Conservation (phyloP, 306 rosid genomes). For the Cucurbita maxima region DNA sequence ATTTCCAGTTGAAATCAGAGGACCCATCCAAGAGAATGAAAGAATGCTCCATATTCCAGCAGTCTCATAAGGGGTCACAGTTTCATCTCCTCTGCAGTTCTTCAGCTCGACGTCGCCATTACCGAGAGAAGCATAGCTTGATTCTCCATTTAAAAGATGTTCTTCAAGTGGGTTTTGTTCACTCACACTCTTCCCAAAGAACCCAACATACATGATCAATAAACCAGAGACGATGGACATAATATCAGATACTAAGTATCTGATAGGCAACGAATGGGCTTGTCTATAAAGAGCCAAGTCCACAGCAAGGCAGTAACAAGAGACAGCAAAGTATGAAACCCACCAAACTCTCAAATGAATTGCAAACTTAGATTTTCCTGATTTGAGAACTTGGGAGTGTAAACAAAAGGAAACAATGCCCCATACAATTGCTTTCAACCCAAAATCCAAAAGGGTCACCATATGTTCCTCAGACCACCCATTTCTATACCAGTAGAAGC, state of each 20-base stretch:
- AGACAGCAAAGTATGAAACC: constrained; percentile 33
- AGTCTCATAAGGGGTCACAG: constrained; percentile 27
- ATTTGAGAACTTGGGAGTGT: constrained; percentile 9
- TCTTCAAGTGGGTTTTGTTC: constrained; percentile 33
- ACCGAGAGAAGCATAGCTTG: background rate
- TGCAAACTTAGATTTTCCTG: constrained; percentile 12
- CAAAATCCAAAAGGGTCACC: constrained; percentile 32
- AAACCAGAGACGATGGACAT: constrained; percentile 27
- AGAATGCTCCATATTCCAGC: constrained; percentile 65
- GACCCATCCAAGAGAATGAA: constrained; percentile 65
- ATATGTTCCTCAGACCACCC: constrained; percentile 23
- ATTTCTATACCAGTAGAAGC: constrained; percentile 29
- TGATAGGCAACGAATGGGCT: constrained; percentile 17
- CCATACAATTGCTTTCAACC: constrained; percentile 32
- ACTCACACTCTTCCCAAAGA: constrained; percentile 17
- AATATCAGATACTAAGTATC: constrained; percentile 28
- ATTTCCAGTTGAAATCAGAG: constrained; percentile 41
- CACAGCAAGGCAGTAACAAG: constrained; percentile 27
- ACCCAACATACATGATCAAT: constrained; percentile 28
- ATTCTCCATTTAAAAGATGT: constrained; percentile 46
- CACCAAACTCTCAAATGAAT: constrained; percentile 36
- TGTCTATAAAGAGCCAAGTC: constrained; percentile 24
- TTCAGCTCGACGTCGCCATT: constrained; percentile 12
- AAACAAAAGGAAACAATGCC: constrained; percentile 26
- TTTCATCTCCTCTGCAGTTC: constrained; percentile 20